Conservation (phyloP, 2,329 filamentous ascomycete genomes). For the Aspergillus flavus region DNA sequence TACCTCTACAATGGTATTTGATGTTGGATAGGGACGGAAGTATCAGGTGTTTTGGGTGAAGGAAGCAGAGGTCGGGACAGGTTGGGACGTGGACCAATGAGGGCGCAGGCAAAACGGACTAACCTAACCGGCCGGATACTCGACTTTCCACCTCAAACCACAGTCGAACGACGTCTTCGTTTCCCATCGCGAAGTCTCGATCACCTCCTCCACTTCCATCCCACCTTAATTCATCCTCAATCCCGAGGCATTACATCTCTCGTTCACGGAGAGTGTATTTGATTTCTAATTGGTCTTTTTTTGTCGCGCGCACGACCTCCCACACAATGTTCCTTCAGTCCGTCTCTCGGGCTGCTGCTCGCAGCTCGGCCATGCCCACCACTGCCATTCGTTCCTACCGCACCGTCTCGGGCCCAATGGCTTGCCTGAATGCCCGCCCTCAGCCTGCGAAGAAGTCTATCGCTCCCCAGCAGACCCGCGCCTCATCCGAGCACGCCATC, state of each 20-base stretch:
- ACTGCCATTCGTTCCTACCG: constrained; percentile 37
- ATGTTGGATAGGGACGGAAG: constrained; percentile 21
- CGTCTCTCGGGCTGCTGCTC: constrained; percentile 48
- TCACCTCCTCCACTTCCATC: constrained; percentile 33
- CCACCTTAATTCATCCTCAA: constrained; percentile 26
- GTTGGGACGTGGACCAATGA: constrained; percentile 36
- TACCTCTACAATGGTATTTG: constrained; percentile 4
- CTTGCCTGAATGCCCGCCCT: constrained; percentile 41
- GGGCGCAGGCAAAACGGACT: constrained; percentile 34
- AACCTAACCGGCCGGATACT: constrained; percentile 39
- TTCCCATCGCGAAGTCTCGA: constrained; percentile 32
- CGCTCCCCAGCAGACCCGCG: constrained; percentile 54
- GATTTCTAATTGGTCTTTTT: constrained; percentile 31
- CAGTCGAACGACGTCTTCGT: constrained; percentile 36
- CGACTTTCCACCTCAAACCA: constrained; percentile 46
- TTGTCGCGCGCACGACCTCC: constrained; percentile 30
- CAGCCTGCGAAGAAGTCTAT: constrained; percentile 36
- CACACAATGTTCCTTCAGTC: constrained; percentile 53
- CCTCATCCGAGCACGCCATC: constrained; percentile 81
- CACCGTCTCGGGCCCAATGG: constrained; percentile 35
- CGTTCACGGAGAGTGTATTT: constrained; percentile 20
- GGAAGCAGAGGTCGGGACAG: constrained; percentile 17
- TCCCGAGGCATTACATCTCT: constrained; percentile 27
- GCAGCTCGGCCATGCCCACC: constrained; percentile 42
- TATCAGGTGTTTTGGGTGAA: constrained; percentile 12